These are phyloP conservation scores for Melaleuca alternifolia DNA, from an alignment of 345 rosid species.

Conservation along the genomic window DNA sequence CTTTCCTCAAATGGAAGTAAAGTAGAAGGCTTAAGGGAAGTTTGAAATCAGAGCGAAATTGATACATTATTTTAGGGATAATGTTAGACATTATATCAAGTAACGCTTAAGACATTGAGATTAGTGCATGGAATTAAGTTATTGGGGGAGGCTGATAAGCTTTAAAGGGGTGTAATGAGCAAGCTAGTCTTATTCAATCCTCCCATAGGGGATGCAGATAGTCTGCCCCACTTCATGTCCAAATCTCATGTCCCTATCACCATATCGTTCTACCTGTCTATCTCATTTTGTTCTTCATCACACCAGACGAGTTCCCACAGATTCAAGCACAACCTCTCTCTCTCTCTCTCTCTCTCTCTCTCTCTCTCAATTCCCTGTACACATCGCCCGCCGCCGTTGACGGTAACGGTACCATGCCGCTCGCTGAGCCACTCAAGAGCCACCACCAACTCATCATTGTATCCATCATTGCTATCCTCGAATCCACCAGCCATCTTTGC, in stretches of 20 bases:
- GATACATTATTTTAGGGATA: background rate
- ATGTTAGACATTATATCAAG: background rate
- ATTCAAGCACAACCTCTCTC: too few relatives aligned
- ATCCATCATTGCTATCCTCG: background rate
- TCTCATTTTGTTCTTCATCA: too few relatives aligned
- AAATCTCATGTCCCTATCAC: too few relatives aligned
- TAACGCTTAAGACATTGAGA: background rate
- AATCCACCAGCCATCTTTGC: background rate
- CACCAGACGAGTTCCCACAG: too few relatives aligned
- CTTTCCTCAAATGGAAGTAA: background rate
- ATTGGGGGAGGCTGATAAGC: background rate
- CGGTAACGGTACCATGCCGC: too few relatives aligned
- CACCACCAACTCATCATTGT: background rate
- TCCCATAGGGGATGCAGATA: background rate
- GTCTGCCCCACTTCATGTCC: background rate
- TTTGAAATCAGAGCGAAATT: background rate
- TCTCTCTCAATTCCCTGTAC: too few relatives aligned
- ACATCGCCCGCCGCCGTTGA: too few relatives aligned
- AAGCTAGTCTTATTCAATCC: background rate
- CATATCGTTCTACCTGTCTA: too few relatives aligned
- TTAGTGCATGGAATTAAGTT: background rate
- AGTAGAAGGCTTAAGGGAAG: background rate
- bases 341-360: too few relatives aligned
- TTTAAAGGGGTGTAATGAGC: background rate
- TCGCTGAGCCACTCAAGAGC: background rate